Evolutionary conservation across 805 yeast genomes (phyloP), one percentile per base, ranked within the genome.

Genomic region (Saturnispora besseyi): DNA sequence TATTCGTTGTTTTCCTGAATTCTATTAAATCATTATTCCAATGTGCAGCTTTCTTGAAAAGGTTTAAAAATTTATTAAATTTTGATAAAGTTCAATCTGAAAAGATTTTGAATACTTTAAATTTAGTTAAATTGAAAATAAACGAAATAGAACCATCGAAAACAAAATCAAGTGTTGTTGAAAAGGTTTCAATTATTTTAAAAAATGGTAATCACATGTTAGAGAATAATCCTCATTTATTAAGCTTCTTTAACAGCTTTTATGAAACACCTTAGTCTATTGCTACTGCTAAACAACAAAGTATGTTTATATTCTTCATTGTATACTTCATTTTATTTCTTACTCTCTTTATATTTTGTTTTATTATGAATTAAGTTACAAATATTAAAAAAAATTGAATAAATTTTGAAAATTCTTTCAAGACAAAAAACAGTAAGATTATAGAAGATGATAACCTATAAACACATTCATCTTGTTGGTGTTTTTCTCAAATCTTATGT

Each of bases 11-110:
- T 2, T 59, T 63, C 37, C 48, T 60, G 3, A 62, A 62, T 52
- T 52, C 56, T 18, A 48, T 61, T 10, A 64, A 60, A 53, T 62
- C 68, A 5, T 38, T 63, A 24, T 53, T 61, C 13, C 65, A 63
- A 44, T 53, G 62, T 13, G 50, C 58, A 26, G 57, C 66, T 5
- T 57, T 57, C 34, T 30, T 56, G 13, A 50, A 53, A 36, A 53
- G 57, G 37, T 55, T 62, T 26, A 55, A 55, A 15, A 22, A 37
- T 3, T 11, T 52, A 9, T 44, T 62, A 24, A 53, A 55, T 7
- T 29, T 53, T 22, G 51, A 52, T 29, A 45, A 47, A 9, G 43
- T 36, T 8, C 37, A 50, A 33, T 44, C 46, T 26, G 33, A 24
- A 8, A 45, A 49, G 26, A 41, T 53, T 24, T 24, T 53, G 26